Base-by-base conservation (phyloP, 352 stramenopile species). In the Phytophthora tentaculata region DNA sequence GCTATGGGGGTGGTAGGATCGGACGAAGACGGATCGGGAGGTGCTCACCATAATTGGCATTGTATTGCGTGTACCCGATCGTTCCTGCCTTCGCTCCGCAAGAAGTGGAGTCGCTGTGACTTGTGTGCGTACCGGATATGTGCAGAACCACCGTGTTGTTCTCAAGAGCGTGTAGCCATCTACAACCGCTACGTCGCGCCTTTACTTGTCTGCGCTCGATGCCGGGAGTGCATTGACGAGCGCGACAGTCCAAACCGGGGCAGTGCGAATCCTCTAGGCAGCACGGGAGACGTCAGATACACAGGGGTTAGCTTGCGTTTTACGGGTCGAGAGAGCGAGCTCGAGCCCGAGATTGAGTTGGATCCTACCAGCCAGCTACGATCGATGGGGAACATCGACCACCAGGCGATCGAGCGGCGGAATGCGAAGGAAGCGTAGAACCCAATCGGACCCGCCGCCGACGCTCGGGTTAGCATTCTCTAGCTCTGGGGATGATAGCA, bases 51-150 rank as follows among this genome's bases (percentile, higher is more conserved):
- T 39, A 78, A 78, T 28, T 72, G 61, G 61, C 57, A 73, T 55
- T 78, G 71, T 41, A 75, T 75, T 51, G 66, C 61, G 16, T 78
- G 71, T 19, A 78, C 71, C 19, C 56, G 50, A 9, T 58, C 60
- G 0, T 62, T 75, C 24, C 44, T 69, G 9, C 56, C 57, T 0
- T 60, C 61, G 12, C 39, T 73, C 3, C 28, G 32, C 7, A 70
- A 67, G 20, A 9, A 13, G 5, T 74, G 71, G 66, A 47, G 43
- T 13, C 66, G 67, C n/a, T 78, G 71, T 37, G 66, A 73, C 41
- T 47, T 78, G 48, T 78, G 67, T 32, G 67, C 57, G 7, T 78
- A 78, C 39, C 60, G 67, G 51, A 69, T 75, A 20, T 78, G 71
- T 55, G 43, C 28, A 32, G 28, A 32, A 8, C 28, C 43, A 19